phyloP scores from a whole-genome alignment of 2,329 filamentous ascomycete genomes.

The Cryphonectria radicalis region DNA sequence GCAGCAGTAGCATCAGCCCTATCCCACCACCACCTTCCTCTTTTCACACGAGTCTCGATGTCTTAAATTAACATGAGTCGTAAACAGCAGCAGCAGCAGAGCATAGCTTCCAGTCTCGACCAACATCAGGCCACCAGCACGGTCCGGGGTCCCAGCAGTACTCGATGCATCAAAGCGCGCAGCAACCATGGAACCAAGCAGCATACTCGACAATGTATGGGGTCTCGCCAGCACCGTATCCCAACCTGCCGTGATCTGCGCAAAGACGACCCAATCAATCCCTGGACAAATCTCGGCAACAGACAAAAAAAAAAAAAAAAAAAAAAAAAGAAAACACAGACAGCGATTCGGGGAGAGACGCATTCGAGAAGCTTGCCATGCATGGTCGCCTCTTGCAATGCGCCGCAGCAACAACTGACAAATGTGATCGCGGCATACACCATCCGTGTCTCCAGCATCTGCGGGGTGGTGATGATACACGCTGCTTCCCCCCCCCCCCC shows the following conservation, averaged over 20 bases:
- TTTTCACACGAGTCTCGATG: slow-evolving; percentile 31
- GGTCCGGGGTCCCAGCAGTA: slow-evolving; percentile 40
- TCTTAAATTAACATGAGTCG: slow-evolving; percentile 32
- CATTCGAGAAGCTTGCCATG: slow-evolving; percentile 21
- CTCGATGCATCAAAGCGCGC: slow-evolving; percentile 38
- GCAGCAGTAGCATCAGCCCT: slow-evolving; percentile 2
- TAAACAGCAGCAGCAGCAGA: slow-evolving; percentile 34
- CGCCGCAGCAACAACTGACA: slow-evolving; percentile 18
- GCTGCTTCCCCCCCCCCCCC: no score
- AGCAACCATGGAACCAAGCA: slow-evolving; percentile 38
- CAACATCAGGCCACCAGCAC: slow-evolving; percentile 34
- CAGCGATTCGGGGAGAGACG: slow-evolving; percentile 8
- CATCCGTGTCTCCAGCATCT: not conserved
- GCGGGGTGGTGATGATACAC: slow-evolving; percentile 1
- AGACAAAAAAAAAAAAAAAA: not conserved
- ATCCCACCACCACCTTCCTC: slow-evolving; percentile 18
- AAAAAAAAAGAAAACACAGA: not conserved
- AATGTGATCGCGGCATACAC: not conserved
- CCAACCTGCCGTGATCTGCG: slow-evolving; percentile 33
- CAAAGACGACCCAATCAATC: not conserved
- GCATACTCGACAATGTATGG: slow-evolving; percentile 38
- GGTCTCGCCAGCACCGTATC: slow-evolving; percentile 38
- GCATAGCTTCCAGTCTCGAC: slow-evolving; percentile 37
- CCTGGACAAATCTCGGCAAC: not conserved
- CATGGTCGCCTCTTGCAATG: slow-evolving; percentile 12